Evolutionary conservation across 169 alveolate genomes (phyloP).

Genomic region (Plasmodium sp.): DNA sequence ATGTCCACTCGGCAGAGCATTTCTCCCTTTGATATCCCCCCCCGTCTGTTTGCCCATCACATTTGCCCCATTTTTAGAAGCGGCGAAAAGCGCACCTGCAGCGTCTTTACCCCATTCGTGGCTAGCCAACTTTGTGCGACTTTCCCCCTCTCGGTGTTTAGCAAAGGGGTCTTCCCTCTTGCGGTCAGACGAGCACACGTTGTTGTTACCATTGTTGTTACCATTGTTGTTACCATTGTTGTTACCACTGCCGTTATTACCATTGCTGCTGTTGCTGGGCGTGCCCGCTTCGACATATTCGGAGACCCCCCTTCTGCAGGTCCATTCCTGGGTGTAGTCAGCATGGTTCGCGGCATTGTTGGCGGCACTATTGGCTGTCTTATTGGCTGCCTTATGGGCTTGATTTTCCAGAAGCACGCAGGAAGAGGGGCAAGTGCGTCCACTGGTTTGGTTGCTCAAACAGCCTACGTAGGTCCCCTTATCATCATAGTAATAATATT

Average conservation of each 20-base stretch:
- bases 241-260: neutral
- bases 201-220: neutral
- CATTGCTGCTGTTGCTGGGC: neutral
- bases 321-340: neutral
- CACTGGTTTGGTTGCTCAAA: neutral
- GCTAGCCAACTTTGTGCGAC: neutral
- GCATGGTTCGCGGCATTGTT: neutral
- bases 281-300: neutral
- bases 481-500: slow-evolving; percentile 4
- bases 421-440: neutral
- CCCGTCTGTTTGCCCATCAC: neutral
- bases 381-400: neutral
- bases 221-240: neutral
- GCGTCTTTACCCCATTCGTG: neutral
- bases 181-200: neutral
- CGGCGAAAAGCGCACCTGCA: neutral
- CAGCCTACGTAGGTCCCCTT: neutral
- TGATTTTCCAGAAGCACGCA: neutral
- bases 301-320: neutral
- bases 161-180: neutral
- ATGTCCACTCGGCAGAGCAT: neutral
- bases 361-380: neutral
- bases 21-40: neutral
- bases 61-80: neutral
- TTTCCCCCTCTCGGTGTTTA: neutral